These are phyloP conservation scores for Plectranthus barbatus DNA, from an alignment of 257 asterid genomes.

Conservation along the genomic window DNA sequence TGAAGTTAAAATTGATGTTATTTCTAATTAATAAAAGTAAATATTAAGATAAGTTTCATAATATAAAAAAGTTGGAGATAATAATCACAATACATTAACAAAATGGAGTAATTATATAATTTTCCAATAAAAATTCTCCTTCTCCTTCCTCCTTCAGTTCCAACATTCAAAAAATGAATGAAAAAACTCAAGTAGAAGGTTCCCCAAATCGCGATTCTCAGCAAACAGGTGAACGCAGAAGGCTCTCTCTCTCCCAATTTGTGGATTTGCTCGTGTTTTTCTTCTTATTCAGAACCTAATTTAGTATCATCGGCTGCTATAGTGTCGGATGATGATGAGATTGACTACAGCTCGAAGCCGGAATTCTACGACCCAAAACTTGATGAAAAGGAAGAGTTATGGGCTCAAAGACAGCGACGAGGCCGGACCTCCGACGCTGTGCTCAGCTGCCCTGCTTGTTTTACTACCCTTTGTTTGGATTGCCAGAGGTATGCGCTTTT, in stretches of 20 bases:
- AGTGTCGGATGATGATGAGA: slow-evolving; percentile 92
- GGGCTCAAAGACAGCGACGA: slow-evolving; percentile 64
- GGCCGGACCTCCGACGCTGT: slow-evolving; percentile 74
- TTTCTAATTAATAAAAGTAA: no score
- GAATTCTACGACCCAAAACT: slow-evolving; percentile 70
- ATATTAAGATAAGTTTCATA: no score
- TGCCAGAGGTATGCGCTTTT: slow-evolving; percentile 61
- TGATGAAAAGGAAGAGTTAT: slow-evolving; percentile 62
- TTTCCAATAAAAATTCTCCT: no score
- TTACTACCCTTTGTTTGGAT: slow-evolving; percentile 80
- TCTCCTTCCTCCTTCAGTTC: slow-evolving; percentile 14
- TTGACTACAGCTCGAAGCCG: slow-evolving; percentile 74
- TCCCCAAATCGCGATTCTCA: slow-evolving; percentile 22
- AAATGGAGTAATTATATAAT: no score
- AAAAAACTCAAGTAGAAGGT: slow-evolving; percentile 11
- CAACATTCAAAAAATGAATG: slow-evolving; percentile 11
- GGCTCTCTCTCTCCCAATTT: neutral
- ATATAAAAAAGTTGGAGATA: no score
- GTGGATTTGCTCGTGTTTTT: neutral
- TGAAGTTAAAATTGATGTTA: no score
- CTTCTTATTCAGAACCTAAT: neutral
- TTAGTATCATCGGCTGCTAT: neutral
- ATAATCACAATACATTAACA: no score
- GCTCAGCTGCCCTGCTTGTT: slow-evolving; percentile 96
- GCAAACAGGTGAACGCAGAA: slow-evolving; percentile 22